Conservation (phyloP, 176 grass and related monocot genomes). For the Carex cristatella region DNA sequence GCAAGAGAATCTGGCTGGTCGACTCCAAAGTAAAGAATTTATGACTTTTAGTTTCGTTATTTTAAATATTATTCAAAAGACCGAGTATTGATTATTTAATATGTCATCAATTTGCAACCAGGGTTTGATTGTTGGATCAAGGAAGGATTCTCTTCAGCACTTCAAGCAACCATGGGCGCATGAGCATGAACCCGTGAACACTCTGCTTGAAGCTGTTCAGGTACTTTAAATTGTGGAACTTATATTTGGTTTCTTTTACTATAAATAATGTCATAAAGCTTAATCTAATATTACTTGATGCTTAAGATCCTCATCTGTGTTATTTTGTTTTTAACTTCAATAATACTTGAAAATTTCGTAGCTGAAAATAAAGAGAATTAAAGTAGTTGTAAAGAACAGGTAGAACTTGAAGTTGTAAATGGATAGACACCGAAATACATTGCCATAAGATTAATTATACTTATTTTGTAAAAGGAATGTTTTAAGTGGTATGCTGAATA, state of each 20-base stretch:
- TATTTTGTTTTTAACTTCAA: neutral
- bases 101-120: slow-evolving; percentile 4
- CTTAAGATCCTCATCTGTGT: neutral
- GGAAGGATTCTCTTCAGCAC: slow-evolving; percentile 64
- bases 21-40: slow-evolving; percentile 73
- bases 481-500: neutral
- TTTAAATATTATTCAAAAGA: neutral
- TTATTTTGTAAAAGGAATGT: neutral
- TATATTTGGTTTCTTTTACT: slow-evolving; percentile 9
- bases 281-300: slow-evolving; percentile 1
- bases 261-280: neutral
- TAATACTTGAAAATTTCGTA: neutral
- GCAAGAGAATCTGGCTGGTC: slow-evolving; percentile 89
- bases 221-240: slow-evolving; percentile 37
- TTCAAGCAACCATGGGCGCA: slow-evolving; percentile 97
- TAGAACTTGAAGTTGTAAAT: neutral
- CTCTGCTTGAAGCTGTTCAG: slow-evolving; percentile 71
- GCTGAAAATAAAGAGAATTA: neutral
- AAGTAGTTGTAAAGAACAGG: neutral
- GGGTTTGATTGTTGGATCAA: slow-evolving; percentile 56
- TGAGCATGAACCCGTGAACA: slow-evolving; percentile 67
- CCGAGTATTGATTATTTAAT: slow-evolving; percentile 23
- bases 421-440: neutral
- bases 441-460: neutral
- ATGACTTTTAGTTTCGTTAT: neutral